Percentiles rank a stretch among this genome's conserved stretches.
Conservation (phyloP, 2,329 filamentous ascomycete species). For the Aureobasidium sp. region DNA sequence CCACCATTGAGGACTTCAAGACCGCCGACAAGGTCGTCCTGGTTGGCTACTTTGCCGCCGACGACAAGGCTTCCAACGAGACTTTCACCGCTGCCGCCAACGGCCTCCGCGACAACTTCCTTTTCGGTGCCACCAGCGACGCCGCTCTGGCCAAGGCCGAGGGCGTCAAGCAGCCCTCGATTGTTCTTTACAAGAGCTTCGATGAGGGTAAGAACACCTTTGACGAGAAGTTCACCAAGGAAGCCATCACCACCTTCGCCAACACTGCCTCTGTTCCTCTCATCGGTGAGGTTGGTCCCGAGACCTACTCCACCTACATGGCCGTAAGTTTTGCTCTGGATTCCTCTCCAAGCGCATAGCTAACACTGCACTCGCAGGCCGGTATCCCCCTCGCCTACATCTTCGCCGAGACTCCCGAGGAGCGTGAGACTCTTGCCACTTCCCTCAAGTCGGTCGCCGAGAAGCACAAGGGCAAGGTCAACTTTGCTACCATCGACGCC, state of each 20-base stretch:
- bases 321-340: slow-evolving; percentile 43
- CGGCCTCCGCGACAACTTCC: slow-evolving; percentile 78
- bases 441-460: slow-evolving; percentile 79
- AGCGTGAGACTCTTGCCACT: slow-evolving; percentile 62
- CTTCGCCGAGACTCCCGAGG: slow-evolving; percentile 30
- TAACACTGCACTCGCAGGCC: slow-evolving; percentile 41
- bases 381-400: slow-evolving; percentile 55
- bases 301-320: slow-evolving; percentile 96
- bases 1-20: slow-evolving; percentile 92
- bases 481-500: slow-evolving; percentile 97
- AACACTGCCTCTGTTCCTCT: slow-evolving; percentile 81
- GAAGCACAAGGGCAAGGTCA: slow-evolving; percentile 88
- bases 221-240: slow-evolving; percentile 71
- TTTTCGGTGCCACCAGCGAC: slow-evolving; percentile 85
- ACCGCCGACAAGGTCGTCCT: slow-evolving; percentile 93
- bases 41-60: slow-evolving; percentile 75
- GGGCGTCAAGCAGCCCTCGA: slow-evolving; percentile 75
- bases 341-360: neutral
- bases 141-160: slow-evolving; percentile 79
- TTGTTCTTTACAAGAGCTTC: slow-evolving; percentile 96
- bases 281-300: slow-evolving; percentile 91
- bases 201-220: slow-evolving; percentile 91
- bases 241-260: slow-evolving; percentile 74
- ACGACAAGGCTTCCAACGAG: slow-evolving; percentile 79
- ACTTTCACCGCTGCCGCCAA: slow-evolving; percentile 71